phyloP scores from a whole-genome alignment of 768 basidiomycete genomes.

The Strobilomyces confusus region DNA sequence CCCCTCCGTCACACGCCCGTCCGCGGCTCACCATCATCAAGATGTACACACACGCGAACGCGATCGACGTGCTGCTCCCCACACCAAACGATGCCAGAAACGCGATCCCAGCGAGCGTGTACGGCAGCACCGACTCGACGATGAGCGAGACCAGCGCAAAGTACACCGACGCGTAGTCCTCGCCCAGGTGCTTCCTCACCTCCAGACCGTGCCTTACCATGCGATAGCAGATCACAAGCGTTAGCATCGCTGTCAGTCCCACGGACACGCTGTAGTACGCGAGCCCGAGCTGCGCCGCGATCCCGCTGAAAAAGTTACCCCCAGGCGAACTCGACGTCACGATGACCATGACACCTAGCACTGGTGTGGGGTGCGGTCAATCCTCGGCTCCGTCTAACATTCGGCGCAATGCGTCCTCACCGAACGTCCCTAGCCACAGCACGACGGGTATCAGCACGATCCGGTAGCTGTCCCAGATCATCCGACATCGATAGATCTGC shows the following conservation, averaged over 20 bases:
- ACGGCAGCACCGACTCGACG: constrained; percentile 27
- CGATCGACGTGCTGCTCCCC: constrained; percentile 10
- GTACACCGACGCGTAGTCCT: constrained; percentile 19
- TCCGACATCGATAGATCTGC: constrained; percentile 38
- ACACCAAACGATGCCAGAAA: constrained; percentile 22
- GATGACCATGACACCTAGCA: constrained; percentile 15
- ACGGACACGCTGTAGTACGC: constrained; percentile 20
- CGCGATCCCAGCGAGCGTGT: constrained; percentile 22
- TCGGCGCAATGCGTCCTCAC: constrained; percentile 9
- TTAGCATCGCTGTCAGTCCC: constrained; percentile 20
- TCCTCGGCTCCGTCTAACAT: background rate
- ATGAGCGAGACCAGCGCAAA: constrained; percentile 14
- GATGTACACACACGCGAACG: constrained; percentile 20
- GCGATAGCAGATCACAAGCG: constrained; percentile 17
- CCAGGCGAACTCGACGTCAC: constrained; percentile 16
- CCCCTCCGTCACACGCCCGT: too few species aligned
- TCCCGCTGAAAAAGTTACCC: constrained; percentile 16
- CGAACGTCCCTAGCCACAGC: constrained; percentile 24
- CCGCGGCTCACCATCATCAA: constrained; percentile 20
- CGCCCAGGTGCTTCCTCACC: constrained; percentile 15
- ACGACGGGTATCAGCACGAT: constrained; percentile 17
- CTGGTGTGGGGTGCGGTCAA: constrained; percentile 8
- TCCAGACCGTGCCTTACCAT: constrained; percentile 11
- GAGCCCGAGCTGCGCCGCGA: constrained; percentile 14
- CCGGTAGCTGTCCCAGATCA: constrained; percentile 27